A percentile compares a stretch with the other conserved stretches of the same genome.
Evolutionary conservation across 305 asterid genomes (phyloP).

Genomic region (Rubia peregrina): DNA sequence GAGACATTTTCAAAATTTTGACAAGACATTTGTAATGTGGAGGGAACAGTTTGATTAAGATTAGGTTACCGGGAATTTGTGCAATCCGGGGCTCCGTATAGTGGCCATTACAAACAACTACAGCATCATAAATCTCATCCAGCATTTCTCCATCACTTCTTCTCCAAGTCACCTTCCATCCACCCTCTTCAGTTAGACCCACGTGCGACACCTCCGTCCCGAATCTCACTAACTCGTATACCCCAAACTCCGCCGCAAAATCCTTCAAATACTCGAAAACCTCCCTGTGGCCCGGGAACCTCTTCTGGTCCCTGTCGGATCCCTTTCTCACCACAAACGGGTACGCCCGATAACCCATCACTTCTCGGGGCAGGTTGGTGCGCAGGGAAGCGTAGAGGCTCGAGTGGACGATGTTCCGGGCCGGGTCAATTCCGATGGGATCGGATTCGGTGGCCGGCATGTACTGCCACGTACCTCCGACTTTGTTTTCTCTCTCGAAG

Average conservation of each 20-base stretch:
- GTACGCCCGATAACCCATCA: conserved; percentile 72
- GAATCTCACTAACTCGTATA: conserved; percentile 55
- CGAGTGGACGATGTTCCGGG: conserved; percentile 50
- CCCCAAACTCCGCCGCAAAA: conserved; percentile 49
- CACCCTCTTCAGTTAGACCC: conserved; percentile 41
- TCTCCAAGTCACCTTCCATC: conserved; percentile 56
- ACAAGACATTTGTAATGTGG: too few relatives aligned
- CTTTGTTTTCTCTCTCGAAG: conserved; percentile 51
- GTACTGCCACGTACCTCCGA: conserved; percentile 91
- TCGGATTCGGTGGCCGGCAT: conserved; percentile 57
- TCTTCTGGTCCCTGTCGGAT: conserved; percentile 52
- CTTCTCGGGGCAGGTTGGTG: conserved; percentile 77
- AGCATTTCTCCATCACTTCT: conserved; percentile 23
- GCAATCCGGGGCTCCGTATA: conserved; percentile 75
- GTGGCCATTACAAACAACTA: conserved; percentile 84
- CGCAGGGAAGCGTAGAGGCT: conserved; percentile 85
- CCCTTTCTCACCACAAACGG: conserved; percentile 49
- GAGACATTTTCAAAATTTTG: background rate
- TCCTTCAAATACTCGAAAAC: conserved; percentile 67
- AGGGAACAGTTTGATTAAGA: too few relatives aligned
- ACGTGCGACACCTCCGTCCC: conserved; percentile 65
- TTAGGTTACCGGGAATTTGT: conserved; percentile 50
- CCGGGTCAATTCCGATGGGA: conserved; percentile 51
- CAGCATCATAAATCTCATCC: conserved; percentile 72
- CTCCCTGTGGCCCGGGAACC: conserved; percentile 79